phyloP scores from a whole-genome alignment of 2,329 filamentous ascomycete genomes.

The Cercospora beticola region DNA sequence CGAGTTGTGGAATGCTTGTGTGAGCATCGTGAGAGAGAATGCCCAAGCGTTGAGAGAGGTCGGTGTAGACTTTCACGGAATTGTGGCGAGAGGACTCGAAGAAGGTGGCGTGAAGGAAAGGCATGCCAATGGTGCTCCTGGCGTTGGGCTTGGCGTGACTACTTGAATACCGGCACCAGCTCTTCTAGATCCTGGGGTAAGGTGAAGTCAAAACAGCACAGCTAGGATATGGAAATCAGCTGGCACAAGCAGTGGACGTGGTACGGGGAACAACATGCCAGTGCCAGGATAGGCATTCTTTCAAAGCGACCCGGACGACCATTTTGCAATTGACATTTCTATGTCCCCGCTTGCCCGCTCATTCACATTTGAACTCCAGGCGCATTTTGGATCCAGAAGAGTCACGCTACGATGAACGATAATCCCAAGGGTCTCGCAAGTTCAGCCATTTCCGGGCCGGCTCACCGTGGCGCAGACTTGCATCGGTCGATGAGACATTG shows the following conservation, averaged over 20 bases:
- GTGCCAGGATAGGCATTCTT: background rate
- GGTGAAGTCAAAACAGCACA: background rate
- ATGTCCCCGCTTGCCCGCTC: background rate
- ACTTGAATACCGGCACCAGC: constrained; percentile 8
- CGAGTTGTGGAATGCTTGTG: constrained; percentile 76
- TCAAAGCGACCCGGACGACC: background rate
- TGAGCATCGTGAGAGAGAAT: constrained; percentile 78
- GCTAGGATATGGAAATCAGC: background rate
- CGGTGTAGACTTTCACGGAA: constrained; percentile 81
- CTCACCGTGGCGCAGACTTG: background rate
- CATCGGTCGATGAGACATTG: background rate
- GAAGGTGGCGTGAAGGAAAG: background rate
- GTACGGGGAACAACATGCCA: background rate
- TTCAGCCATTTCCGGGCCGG: background rate
- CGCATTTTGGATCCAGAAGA: background rate
- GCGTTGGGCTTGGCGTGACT: constrained; percentile 21
- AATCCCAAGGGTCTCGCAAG: background rate
- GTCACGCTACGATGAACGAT: background rate
- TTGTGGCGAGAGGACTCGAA: constrained; percentile 63
- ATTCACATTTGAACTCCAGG: background rate
- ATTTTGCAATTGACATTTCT: background rate
- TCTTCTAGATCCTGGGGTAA: background rate
- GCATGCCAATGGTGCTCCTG: background rate
- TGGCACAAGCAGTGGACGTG: background rate
- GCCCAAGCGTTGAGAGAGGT: constrained; percentile 78